Evolutionary conservation across 441 rosid species (phyloP), one percentile per base, ranked within the genome.

Genomic region (Dalechampia spathulata): DNA sequence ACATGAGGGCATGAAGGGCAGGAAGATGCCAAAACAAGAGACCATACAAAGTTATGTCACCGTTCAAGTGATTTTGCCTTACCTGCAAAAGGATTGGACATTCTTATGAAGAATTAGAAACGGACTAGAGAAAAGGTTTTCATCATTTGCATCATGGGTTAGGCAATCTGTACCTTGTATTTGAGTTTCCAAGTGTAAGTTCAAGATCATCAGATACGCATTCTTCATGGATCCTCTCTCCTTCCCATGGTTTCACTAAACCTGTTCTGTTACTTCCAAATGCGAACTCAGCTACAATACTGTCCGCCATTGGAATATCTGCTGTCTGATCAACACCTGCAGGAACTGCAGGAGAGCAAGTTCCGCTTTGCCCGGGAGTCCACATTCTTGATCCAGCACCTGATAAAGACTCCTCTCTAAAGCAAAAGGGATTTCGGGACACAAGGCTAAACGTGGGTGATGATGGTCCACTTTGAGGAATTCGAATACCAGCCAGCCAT

Each of bases 381-480:
- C 96, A 85, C 87, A 90, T 83, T 57, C 87, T 76, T 11, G 97
- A 84, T 8, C 85, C 79, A 61, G 78, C 78, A 51, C 76, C 80
- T 10, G 85, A 77, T 6, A 82, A 64, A 42, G 69, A 66, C 49
- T 79, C 86, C 14, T 77, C 85, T 67, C 67, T 73, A 22, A 81
- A 81, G 44, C 82, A 80, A 58, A 85, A 83, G 2, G 87, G 87
- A 45, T 78, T 80, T 38, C 82, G 72, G 2, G 99, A 74, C 32
- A 89, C 92, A n/a, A 93, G 83, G 49, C 90, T 89, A 53, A 93
- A 93, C 37, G 99, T 93, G 25, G 99, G 97, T 19, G 99, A 89
- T 7, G 94, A 72, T 13, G 96, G 97, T 46, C 95, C 96, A 10
- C 95, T 85, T 55, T 76, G 96, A 32, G 96, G 95, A 19, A 82